Base-by-base conservation (phyloP, 179 eudicot genomes). In the Beta corolliflora region DNA sequence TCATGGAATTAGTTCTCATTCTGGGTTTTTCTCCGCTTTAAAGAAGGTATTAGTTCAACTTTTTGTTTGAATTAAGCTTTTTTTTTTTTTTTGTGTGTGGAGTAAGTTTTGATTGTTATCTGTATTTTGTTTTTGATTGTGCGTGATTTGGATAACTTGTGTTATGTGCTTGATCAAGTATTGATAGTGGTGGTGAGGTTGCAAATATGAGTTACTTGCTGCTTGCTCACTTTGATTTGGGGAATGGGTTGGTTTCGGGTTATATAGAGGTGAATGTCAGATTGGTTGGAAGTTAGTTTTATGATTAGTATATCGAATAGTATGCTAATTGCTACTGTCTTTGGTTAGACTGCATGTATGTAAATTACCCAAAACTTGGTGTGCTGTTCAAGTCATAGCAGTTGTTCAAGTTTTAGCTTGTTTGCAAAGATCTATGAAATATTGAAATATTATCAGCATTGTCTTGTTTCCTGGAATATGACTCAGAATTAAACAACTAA, bases 41-140 rank as follows among this genome's bases (percentile, higher is more conserved):
- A 76, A 69, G 16, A 88, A 89, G 97, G 95, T 94, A 89, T 77
- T 81, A 29, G 58, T 60, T 1, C 7, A 25, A 14, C 13, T 21
- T 55, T 73, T 54, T 52, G 59, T 71, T 50, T 60, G 10, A 0
- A 12, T 9, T 55, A 67, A 2, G 7, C 25, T 25, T 25, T 25
- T 25, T 25, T 25, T 25, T 25, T 12, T 46, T 71, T 64, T 65
- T 25, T 25, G 25, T 25, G 25, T 56, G 14, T 75, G 48, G 3
- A 9, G 9, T 21, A 9, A 8, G 4, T 29, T 9, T 2, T 9
- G 2, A n/a, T 7, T 31, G 58, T 23, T 69, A 3, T 48, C 73
- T 0, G 29, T 70, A 71, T 7, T 18, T 81, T 75, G 4, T 16
- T 12, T 58, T 23, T 3, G 21, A 5, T 74, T 55, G 10, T 31